Conservation (phyloP, 2,329 filamentous ascomycete species). For the Ophidiomyces ophidiicola region DNA sequence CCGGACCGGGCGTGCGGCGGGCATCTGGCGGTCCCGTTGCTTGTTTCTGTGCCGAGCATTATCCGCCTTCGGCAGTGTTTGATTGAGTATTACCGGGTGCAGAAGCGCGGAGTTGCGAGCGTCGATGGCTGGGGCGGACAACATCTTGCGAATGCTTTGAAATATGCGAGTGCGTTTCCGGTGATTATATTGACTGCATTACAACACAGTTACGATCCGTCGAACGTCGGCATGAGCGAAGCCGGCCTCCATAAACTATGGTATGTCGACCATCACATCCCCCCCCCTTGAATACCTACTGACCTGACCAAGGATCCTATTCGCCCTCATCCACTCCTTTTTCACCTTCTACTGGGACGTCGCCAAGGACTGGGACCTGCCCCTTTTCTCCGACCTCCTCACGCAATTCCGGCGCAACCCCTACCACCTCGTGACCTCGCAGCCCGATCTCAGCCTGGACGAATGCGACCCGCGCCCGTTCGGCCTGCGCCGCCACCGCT, state of each 20-base stretch:
- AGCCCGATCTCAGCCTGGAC: neutral
- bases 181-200: constrained; percentile 71
- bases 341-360: constrained; percentile 99
- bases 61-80: constrained; percentile 88
- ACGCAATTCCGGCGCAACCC: constrained; percentile 36
- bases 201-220: constrained; percentile 50
- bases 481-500: constrained; percentile 61
- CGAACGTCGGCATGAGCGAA: constrained; percentile 42
- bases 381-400: constrained; percentile 53
- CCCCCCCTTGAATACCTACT: neutral
- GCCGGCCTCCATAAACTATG: constrained; percentile 44
- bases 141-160: constrained; percentile 84
- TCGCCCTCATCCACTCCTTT: constrained; percentile 67
- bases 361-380: constrained; percentile 90
- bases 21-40: constrained; percentile 63
- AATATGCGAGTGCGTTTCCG: constrained; percentile 89
- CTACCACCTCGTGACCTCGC: constrained; percentile 1
- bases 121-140: constrained; percentile 62
- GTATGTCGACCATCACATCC: constrained; percentile 26
- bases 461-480: constrained; percentile 44
- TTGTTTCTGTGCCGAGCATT: constrained; percentile 69
- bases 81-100: constrained; percentile 70
- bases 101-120: constrained; percentile 36
- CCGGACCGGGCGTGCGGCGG: constrained; percentile 77
- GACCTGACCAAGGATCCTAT: constrained; percentile 47